Percentiles rank a stretch among this genome's conserved stretches.
These are phyloP conservation scores for Crucihimalaya himalaica DNA, from an alignment of 345 rosid species.

Conservation along the genomic window DNA sequence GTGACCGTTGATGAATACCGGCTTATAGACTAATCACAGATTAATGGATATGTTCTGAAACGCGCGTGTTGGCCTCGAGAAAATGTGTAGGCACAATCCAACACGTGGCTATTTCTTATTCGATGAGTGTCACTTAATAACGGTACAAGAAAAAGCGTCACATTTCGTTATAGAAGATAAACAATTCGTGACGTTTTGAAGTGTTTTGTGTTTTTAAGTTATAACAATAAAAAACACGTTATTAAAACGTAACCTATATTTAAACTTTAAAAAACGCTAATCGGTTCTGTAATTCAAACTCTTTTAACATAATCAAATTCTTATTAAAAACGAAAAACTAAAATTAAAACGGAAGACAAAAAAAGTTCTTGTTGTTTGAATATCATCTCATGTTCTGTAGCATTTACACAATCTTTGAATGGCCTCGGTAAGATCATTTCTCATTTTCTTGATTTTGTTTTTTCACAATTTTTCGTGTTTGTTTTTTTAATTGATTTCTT, in stretches of 20 bases:
- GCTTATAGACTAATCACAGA: not conserved
- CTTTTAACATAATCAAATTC: slow-evolving; percentile 20
- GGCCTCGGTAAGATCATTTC: slow-evolving; percentile 42
- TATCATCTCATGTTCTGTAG: slow-evolving; percentile 26
- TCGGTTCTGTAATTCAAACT: slow-evolving; percentile 11
- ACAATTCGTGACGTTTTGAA: slow-evolving; percentile 7
- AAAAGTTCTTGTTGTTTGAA: not conserved
- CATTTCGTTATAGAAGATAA: not conserved
- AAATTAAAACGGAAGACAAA: not conserved
- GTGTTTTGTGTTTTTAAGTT: slow-evolving; percentile 11
- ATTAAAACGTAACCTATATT: slow-evolving; percentile 34
- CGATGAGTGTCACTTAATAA: not conserved
- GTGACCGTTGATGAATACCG: slow-evolving; percentile 1
- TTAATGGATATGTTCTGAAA: not conserved
- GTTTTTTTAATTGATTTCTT: too few species aligned
- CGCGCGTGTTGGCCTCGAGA: slow-evolving; percentile 19
- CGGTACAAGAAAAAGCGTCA: slow-evolving; percentile 7
- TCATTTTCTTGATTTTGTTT: too few species aligned
- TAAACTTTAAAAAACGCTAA: slow-evolving; percentile 31
- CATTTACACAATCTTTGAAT: slow-evolving; percentile 26
- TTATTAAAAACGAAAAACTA: too few species aligned
- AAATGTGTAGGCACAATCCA: not conserved
- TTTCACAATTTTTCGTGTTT: too few species aligned
- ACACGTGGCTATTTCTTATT: not conserved
- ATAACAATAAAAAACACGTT: slow-evolving; percentile 29